These are phyloP conservation scores for Tarenaya hassleriana DNA, from an alignment of 345 rosid species.

Conservation along the genomic window DNA sequence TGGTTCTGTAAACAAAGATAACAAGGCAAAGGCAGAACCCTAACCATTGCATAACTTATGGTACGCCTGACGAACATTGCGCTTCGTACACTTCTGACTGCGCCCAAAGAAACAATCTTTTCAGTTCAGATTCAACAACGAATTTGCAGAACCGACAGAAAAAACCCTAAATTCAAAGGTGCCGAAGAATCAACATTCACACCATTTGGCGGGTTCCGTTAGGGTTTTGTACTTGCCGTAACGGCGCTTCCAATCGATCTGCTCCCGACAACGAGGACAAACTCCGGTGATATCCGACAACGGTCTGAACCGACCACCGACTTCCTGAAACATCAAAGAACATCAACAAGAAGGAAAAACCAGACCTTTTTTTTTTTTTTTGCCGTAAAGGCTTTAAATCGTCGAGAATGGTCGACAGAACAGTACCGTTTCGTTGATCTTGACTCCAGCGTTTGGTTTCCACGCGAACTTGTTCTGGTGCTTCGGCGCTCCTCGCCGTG, in stretches of 20 bases:
- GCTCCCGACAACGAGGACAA: constrained; percentile 74
- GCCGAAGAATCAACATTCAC: neutral
- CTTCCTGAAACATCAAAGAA: constrained; percentile 25
- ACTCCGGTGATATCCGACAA: constrained; percentile 80
- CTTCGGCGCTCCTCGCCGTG: constrained; percentile 70
- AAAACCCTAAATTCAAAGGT: neutral
- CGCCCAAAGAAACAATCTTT: neutral
- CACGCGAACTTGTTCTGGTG: constrained; percentile 78
- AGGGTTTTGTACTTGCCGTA: constrained; percentile 87
- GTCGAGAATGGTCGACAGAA: neutral
- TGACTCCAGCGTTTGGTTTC: constrained; percentile 84
- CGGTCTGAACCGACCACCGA: constrained; percentile 55
- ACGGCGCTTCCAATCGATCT: constrained; percentile 92
- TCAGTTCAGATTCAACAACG: neutral
- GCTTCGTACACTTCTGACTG: constrained; percentile 45
- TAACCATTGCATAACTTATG: constrained; percentile 87
- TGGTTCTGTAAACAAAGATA: neutral
- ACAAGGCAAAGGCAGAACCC: constrained; percentile 26
- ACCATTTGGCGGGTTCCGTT: constrained; percentile 86
- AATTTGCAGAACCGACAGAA: too few relatives aligned
- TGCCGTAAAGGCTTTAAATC: too few relatives aligned
- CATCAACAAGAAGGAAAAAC: neutral
- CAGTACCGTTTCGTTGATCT: constrained; percentile 75
- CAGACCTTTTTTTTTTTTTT: too few relatives aligned
- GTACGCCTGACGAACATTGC: constrained; percentile 92